Percentiles rank a stretch among this genome's conserved stretches.
Evolutionary conservation across 2,329 filamentous ascomycete species (phyloP).

Genomic region (Colletotrichum salicis): DNA sequence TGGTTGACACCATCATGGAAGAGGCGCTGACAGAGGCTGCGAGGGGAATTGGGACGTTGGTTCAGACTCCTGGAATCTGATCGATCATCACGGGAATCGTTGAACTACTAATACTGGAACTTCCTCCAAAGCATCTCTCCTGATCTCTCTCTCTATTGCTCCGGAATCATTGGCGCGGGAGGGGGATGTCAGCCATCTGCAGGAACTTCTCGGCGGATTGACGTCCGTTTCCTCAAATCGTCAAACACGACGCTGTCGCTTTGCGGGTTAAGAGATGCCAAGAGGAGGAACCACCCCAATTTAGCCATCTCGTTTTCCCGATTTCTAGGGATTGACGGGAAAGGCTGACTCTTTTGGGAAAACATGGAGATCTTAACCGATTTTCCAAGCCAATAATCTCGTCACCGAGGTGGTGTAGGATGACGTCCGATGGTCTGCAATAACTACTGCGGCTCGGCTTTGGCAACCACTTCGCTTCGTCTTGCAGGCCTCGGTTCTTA

Average conservation of each 20-base stretch:
- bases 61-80: background rate
- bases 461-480: background rate
- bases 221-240: constrained; percentile 19
- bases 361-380: background rate
- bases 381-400: background rate
- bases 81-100: background rate
- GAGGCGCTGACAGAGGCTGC: background rate
- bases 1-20: background rate
- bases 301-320: constrained; percentile 14
- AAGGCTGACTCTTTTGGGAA: background rate
- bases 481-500: too few species aligned
- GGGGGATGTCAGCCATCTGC: constrained; percentile 8
- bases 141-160: background rate
- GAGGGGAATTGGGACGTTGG: background rate
- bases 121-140: background rate
- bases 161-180: background rate
- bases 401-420: background rate
- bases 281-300: background rate
- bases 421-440: background rate
- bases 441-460: background rate
- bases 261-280: constrained; percentile 8
- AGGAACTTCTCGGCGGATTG: background rate
- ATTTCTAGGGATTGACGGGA: constrained; percentile 1
- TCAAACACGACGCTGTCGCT: background rate
- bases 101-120: background rate